A percentile compares a stretch with the other conserved stretches of the same genome.
phyloP scores from a whole-genome alignment of 768 basidiomycete species.

The Nidula microcarpa region DNA sequence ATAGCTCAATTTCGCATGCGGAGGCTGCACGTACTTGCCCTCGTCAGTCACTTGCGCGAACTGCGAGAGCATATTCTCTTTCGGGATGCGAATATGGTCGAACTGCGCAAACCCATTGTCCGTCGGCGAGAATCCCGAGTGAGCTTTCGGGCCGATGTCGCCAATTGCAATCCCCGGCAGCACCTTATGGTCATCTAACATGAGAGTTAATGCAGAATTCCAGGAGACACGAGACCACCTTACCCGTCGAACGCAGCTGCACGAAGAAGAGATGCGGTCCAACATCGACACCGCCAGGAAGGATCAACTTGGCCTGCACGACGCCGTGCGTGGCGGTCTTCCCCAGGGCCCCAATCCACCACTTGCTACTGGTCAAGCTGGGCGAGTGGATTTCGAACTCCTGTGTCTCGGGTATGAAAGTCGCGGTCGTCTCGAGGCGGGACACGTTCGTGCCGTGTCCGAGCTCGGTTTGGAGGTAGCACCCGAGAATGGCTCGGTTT shows the following conservation, averaged over 20 bases:
- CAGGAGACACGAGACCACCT: constrained; percentile 1
- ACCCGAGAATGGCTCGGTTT: constrained; percentile 61
- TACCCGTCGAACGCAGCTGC: constrained; percentile 62
- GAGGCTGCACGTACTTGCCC: constrained; percentile 61
- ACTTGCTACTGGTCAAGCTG: constrained; percentile 70
- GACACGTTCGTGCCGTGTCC: constrained; percentile 75
- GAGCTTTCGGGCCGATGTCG: constrained; percentile 69
- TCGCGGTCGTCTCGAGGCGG: constrained; percentile 71
- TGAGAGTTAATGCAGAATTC: neutral
- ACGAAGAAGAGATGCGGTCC: constrained; percentile 79
- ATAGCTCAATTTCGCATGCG: constrained; percentile 73
- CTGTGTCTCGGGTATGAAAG: constrained; percentile 59
- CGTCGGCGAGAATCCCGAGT: constrained; percentile 40
- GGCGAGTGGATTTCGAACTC: constrained; percentile 80
- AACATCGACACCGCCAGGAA: constrained; percentile 54
- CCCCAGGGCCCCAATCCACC: constrained; percentile 78
- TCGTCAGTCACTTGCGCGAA: constrained; percentile 69
- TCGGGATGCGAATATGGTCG: constrained; percentile 61
- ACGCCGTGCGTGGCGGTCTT: constrained; percentile 74
- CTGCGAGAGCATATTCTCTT: constrained; percentile 69
- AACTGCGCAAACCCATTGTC: constrained; percentile 75
- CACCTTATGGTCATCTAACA: constrained; percentile 52
- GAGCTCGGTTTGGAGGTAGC: constrained; percentile 76
- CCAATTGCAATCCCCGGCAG: constrained; percentile 63
- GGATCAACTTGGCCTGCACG: constrained; percentile 70